A percentile compares a stretch with the other conserved stretches of the same genome.
Evolutionary conservation across 345 rosid genomes (phyloP).

Genomic region (Camelina sativa): DNA sequence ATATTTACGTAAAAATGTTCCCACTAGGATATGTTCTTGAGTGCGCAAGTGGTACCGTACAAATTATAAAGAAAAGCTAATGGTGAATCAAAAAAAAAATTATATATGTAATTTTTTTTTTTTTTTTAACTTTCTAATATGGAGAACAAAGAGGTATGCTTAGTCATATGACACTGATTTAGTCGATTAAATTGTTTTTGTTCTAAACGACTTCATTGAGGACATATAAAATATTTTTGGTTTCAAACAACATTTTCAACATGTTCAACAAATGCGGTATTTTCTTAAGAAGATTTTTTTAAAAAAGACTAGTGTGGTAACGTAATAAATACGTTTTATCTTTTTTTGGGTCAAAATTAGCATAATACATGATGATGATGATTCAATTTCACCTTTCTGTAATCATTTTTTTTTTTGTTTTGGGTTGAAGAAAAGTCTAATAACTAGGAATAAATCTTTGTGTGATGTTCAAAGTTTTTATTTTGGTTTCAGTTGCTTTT

Average conservation of each 20-base stretch:
- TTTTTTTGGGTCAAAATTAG: slow-evolving; percentile 16
- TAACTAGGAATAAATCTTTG: slow-evolving; percentile 21
- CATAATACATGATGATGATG: not conserved
- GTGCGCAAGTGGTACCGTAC: slow-evolving; percentile 38
- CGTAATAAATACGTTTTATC: slow-evolving; percentile 26
- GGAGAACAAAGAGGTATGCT: slow-evolving; percentile 19
- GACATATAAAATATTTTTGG: not conserved
- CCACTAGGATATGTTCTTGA: slow-evolving; percentile 19
- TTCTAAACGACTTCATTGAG: not conserved
- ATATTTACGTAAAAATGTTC: not conserved
- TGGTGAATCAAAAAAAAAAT: not conserved
- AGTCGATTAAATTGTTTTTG: not conserved
- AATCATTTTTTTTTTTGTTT: not conserved
- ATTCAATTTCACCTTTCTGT: slow-evolving; percentile 17
- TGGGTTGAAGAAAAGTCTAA: slow-evolving; percentile 32
- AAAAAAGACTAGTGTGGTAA: not conserved
- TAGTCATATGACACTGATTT: slow-evolving; percentile 25
- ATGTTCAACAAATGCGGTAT: slow-evolving; percentile 19
- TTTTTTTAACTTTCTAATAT: not conserved
- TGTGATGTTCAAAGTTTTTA: slow-evolving; percentile 40
- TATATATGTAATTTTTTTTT: not conserved
- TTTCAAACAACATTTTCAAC: not conserved
- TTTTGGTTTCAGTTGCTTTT: slow-evolving; percentile 8
- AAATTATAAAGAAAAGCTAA: not conserved
- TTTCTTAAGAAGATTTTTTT: not conserved